These are phyloP conservation scores for Trichoderma simmonsii DNA, from an alignment of 2,329 filamentous ascomycete species.

Conservation along the genomic window DNA sequence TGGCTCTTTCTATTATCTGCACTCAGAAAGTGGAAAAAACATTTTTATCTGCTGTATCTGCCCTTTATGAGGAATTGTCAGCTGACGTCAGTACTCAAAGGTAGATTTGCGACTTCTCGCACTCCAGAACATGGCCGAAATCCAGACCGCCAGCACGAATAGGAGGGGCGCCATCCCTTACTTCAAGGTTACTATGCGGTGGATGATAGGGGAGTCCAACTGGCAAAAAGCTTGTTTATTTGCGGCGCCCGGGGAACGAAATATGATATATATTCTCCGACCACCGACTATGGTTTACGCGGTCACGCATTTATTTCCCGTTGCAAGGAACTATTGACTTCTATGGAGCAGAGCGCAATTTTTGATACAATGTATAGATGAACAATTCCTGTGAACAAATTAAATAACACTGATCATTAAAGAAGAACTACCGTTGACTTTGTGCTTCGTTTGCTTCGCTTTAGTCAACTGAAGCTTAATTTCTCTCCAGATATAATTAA, in stretches of 20 bases:
- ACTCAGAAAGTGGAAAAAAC: background rate
- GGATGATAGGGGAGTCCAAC: background rate
- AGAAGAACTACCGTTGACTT: background rate
- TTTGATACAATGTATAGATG: background rate
- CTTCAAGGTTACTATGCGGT: background rate
- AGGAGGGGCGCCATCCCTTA: background rate
- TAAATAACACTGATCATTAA: background rate
- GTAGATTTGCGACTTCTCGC: background rate
- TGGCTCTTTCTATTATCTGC: background rate
- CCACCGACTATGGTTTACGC: background rate
- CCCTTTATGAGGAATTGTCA: background rate
- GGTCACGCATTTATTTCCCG: background rate
- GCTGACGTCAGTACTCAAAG: background rate
- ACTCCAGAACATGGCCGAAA: background rate
- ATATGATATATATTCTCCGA: background rate
- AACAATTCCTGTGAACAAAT: background rate
- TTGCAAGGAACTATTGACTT: background rate
- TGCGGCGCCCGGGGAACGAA: background rate
- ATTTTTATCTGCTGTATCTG: background rate
- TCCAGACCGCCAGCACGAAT: background rate
- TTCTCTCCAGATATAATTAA: background rate
- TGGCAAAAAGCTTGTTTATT: background rate
- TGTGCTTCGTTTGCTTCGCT: background rate
- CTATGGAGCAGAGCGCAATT: background rate
- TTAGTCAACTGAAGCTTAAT: background rate